Percentiles rank a stretch among this genome's conserved stretches.
Evolutionary conservation across 2,329 filamentous ascomycete genomes (phyloP).

Genomic region (Aspergillus brunneoviolaceus): DNA sequence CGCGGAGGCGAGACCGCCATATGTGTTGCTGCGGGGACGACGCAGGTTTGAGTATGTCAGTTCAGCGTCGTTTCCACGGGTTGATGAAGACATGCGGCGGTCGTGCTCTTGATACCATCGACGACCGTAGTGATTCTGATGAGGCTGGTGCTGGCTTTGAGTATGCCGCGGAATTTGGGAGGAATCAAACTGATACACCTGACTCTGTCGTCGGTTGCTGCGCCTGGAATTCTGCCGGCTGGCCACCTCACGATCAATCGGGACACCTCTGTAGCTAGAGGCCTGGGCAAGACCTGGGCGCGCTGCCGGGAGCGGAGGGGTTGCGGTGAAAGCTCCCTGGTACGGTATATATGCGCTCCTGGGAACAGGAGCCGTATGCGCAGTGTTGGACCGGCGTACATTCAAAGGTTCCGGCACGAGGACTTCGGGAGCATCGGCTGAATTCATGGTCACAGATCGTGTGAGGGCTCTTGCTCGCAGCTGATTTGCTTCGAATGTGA

Average conservation of each 20-base stretch:
- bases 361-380: conserved; percentile 17
- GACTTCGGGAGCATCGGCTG: conserved; percentile 38
- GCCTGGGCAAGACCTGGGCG: conserved; percentile 2
- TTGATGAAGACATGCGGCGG: conserved; percentile 22
- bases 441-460: conserved; percentile 34
- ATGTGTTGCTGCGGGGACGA: conserved; percentile 35
- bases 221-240: conserved; percentile 16
- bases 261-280: conserved; percentile 10
- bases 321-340: conserved; percentile 24
- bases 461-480: conserved; percentile 3
- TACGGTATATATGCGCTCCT: conserved; percentile 26
- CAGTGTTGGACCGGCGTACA: conserved; percentile 28
- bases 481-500: neutral
- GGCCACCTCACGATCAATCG: conserved; percentile 10
- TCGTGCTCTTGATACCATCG: conserved; percentile 23
- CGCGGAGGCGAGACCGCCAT: conserved; percentile 21
- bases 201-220: conserved; percentile 12
- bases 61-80: conserved; percentile 34
- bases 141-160: conserved; percentile 29
- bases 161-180: conserved; percentile 26
- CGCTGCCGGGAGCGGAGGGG: conserved; percentile 16
- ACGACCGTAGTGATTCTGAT: conserved; percentile 22
- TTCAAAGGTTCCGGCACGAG: conserved; percentile 27
- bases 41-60: conserved; percentile 37
- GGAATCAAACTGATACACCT: conserved; percentile 30